Base-by-base conservation (phyloP, 1,284 basidiomycete species). In the Irpex sp. region DNA sequence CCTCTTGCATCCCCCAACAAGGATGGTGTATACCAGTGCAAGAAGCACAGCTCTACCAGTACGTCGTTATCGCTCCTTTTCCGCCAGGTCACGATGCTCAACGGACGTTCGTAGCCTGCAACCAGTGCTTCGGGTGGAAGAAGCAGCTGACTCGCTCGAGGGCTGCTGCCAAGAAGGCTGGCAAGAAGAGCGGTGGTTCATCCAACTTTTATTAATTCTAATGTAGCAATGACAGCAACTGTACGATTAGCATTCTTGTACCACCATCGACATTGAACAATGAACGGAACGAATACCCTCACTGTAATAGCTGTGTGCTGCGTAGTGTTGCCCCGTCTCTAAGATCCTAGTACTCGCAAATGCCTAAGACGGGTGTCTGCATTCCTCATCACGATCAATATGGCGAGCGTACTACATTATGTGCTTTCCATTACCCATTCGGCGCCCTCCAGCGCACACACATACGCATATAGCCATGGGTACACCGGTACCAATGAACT, bases 51-150 rank as follows among this genome's bases (percentile, higher is more conserved):
- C 2, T 82, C 80, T 35, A 62, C 78, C 19, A 74, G 87, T 88
- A 68, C 60, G 84, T 45, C 39, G 19, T 33, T 45, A 28, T 19
- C 47, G 1, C 33, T 51, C 23, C 18, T 42, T 14, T 3, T 12
- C 59, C 76, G 58, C 67, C 0, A 45, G 39, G 58, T 63, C 19
- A 59, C n/a, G 7, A 39, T 39, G n/a, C 33, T 56, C 19, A 28
- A 39, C 36, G 33, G 28, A 10, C 59, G 48, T 37, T n/a, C 9
- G 18, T 42, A 89, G 87, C 70, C 18, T 89, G 87, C 73, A 84
- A 67, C 71, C 82, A 83, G 67, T 88, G 87, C 68, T 87, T 80
- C 65, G 84, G 83, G 36, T 89, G 86, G 87, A 88, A 89, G 84
- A 89, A 89, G 70, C 85, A 88, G 73, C 82, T 90, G 64, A 83